phyloP scores from a whole-genome alignment of 345 rosid genomes.

The Litchi chinensis region DNA sequence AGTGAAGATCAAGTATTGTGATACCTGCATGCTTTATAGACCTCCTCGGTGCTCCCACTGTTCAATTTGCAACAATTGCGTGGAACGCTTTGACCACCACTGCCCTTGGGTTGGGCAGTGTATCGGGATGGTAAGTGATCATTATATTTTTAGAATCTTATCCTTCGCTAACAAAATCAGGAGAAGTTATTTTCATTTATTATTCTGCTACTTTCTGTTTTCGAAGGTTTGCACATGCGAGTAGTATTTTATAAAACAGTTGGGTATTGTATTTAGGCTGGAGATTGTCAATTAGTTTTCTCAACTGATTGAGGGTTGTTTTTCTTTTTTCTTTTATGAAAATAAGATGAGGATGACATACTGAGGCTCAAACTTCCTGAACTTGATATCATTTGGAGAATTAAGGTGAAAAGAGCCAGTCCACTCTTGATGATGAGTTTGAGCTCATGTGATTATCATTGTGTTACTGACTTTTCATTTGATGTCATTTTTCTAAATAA shows the following conservation, averaged over 20 bases:
- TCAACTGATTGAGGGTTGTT: background rate
- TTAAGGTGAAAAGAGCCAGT: background rate
- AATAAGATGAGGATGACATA: background rate
- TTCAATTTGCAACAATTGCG: slow-evolving; percentile 98
- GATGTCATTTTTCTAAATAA: background rate
- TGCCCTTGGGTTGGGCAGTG: slow-evolving; percentile 99
- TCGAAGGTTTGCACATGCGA: background rate
- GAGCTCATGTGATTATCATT: slow-evolving; percentile 1
- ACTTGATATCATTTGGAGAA: background rate
- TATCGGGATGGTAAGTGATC: slow-evolving; percentile 76
- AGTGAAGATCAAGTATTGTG: slow-evolving; percentile 89
- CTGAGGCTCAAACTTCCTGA: background rate
- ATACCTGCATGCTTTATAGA: slow-evolving; percentile 97
- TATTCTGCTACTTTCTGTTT: background rate
- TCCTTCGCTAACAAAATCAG: slow-evolving; percentile 5
- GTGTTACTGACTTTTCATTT: background rate
- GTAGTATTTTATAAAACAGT: background rate
- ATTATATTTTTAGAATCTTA: slow-evolving; percentile 17
- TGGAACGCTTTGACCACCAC: slow-evolving; percentile 94
- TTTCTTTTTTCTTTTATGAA: background rate
- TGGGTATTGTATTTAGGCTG: slow-evolving; percentile 10
- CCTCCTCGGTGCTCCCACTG: slow-evolving; percentile 99
- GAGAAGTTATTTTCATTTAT: background rate
- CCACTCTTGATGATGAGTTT: slow-evolving; percentile 5
- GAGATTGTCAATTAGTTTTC: background rate